Conservation (phyloP, 768 basidiomycete genomes). For the Pleurotus cornucopiae region DNA sequence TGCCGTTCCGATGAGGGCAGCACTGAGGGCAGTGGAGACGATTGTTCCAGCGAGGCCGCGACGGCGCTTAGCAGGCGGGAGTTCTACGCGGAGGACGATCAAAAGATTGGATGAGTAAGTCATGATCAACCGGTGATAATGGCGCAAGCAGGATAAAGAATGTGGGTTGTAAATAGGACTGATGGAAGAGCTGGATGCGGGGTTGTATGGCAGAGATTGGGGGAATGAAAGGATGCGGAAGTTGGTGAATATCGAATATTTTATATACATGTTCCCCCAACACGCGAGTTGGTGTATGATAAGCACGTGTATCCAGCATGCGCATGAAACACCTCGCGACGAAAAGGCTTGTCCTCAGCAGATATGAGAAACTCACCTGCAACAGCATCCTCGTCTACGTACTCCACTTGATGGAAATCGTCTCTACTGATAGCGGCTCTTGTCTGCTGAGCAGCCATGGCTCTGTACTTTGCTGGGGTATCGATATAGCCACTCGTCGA, state of each 20-base stretch:
- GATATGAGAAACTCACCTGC: conserved; percentile 19
- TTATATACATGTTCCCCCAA: not conserved
- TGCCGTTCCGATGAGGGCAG: conserved; percentile 82
- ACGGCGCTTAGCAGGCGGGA: conserved; percentile 74
- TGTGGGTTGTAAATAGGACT: conserved; percentile 3
- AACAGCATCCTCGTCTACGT: conserved; percentile 19
- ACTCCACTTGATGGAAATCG: conserved; percentile 26
- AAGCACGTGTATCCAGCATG: conserved; percentile 10
- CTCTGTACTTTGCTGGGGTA: conserved; percentile 61
- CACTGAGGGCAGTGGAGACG: conserved; percentile 78
- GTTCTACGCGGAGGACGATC: conserved; percentile 57
- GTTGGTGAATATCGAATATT: not conserved
- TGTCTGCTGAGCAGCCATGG: conserved; percentile 33
- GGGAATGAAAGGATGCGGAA: conserved; percentile 10
- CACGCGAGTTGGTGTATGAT: conserved; percentile 12
- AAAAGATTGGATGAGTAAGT: conserved; percentile 29
- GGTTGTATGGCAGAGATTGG: conserved; percentile 11
- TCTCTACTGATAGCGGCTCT: conserved; percentile 28
- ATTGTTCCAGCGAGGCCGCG: conserved; percentile 79
- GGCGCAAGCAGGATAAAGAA: conserved; percentile 14
- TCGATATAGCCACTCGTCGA: conserved; percentile 66
- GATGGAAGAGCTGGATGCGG: conserved; percentile 11
- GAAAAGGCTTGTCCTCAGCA: conserved; percentile 5
- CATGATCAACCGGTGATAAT: conserved; percentile 18
- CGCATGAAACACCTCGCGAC: conserved; percentile 9